Evolutionary conservation across 345 rosid genomes (phyloP).

Genomic region (Moringa oleifera): DNA sequence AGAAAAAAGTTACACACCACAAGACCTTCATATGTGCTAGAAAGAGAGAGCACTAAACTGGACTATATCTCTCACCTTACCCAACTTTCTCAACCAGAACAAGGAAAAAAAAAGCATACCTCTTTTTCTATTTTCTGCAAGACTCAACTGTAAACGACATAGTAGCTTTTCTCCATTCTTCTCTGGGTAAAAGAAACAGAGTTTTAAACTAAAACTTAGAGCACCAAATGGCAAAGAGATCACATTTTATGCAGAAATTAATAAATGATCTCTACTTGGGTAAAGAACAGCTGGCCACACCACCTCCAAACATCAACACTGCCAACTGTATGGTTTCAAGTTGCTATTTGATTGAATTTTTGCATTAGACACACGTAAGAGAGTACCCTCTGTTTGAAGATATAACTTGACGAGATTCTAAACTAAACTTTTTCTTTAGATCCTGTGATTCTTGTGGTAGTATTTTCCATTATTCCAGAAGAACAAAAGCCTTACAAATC

Average conservation of each 20-base stretch:
- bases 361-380: background rate
- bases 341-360: slow-evolving; percentile 20
- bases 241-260: slow-evolving; percentile 89
- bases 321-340: slow-evolving; percentile 31
- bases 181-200: slow-evolving; percentile 10
- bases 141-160: slow-evolving; percentile 15
- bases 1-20: slow-evolving; percentile 14
- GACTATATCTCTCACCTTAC: slow-evolving; percentile 50
- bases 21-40: background rate
- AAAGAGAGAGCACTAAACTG: slow-evolving; percentile 21
- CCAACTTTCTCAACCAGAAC: slow-evolving; percentile 70
- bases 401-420: background rate
- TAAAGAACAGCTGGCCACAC: slow-evolving; percentile 67
- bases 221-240: slow-evolving; percentile 62
- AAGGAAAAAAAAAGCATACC: slow-evolving; percentile 15
- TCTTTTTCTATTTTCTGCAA: background rate
- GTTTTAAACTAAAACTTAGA: slow-evolving; percentile 15
- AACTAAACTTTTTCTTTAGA: background rate
- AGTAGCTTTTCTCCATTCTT: slow-evolving; percentile 6
- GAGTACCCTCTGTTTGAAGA: background rate
- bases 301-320: slow-evolving; percentile 39
- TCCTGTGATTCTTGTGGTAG: slow-evolving; percentile 14
- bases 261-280: slow-evolving; percentile 78
- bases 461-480: too few species aligned
- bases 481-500: too few species aligned